Base-by-base conservation (phyloP, 2,329 filamentous ascomycete species). In the Epichloe hybrida region DNA sequence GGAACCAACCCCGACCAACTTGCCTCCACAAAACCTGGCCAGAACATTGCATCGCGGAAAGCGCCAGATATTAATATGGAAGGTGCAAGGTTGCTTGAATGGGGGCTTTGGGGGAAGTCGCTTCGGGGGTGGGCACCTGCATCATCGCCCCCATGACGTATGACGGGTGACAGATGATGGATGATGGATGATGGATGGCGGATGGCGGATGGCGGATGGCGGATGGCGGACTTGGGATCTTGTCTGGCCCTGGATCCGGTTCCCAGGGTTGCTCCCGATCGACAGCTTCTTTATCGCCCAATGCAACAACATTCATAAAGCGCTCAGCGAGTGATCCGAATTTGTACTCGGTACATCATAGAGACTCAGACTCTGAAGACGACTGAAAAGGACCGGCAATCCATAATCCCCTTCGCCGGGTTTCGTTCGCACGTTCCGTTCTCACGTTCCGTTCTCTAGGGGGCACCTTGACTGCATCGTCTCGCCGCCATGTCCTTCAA, bases 401-500 rank as follows among this genome's bases (percentile, higher is more conserved):
- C 13, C 3, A 21, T 21, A 31, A 23, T 12, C 13, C 46, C n/a
- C 46, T 15, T 4, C n/a, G 5, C 21, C 23, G 21, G 8, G 31
- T 11, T 31, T 31, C 9, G 9, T 31, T 31, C 15, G 11, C 11
- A 3, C 38, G 7, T n/a, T 15, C 12, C 27, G 0, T 15, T 44
- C 20, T 3, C 9, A 3, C 38, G 7, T n/a, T 15, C 12, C 27
- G 0, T 15, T 44, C 20, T 3, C 9, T 23, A 23, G 17, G 21
- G 7, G 6, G 15, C 15, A 15, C 5, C 46, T 40, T 11, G 27
- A 31, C 4, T 13, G n/a, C 38, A 7, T 20, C 8, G 20, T n/a
- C 21, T 27, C 35, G 15, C 31, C 27, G 39, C 49, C 46, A 60
- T 76, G 74, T 66, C 66, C 17, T 59, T 69, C 57, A 71, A 68